Base-by-base conservation (phyloP, 805 yeast genomes). In the Ogataea nitratoaversa region DNA sequence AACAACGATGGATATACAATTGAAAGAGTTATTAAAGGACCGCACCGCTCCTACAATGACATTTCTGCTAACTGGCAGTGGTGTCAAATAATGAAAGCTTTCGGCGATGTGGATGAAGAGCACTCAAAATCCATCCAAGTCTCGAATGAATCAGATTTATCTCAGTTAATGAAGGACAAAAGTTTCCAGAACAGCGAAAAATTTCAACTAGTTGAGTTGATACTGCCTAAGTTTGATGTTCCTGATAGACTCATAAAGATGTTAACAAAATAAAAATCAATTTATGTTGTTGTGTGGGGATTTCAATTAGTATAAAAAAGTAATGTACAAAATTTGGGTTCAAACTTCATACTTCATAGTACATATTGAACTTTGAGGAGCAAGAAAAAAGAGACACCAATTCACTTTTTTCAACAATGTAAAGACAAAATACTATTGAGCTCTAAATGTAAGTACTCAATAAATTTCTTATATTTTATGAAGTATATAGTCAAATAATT, bases 11-110 rank as follows among this genome's bases (percentile, higher is more conserved):
- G 79, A 0, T 74, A 74, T 52, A 71, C 78, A 0, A 70, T 74
- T 38, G 79, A 74, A 54, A 57, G 79, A 48, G 66, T 64, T 17
- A 72, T 74, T 37, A 60, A 62, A 42, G 79, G 79, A 4, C 74
- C 77, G n/a, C 50, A 63, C 4, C 60, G 77, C 38, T 59, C 72
- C 0, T 74, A 74, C 48, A 74, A 74, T 48, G 79, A 74, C 46
- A 71, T 74, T 32, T 65, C 69, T 39, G 62, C 60, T 7, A 50
- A 59, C n/a, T 71, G 78, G 76, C 57, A 82, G 48, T 89, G 95
- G 95, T 71, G 82, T 8, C 66, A 77, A 42, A 63, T 86, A 38
- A 69, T 85, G 48, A 67, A 71, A 45, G 72, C 77, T 17, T 84
- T 90, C 54, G 90, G 89, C n/a, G 88, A 72, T 48, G 53, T 60